Percentiles rank a stretch among this genome's conserved stretches.
Conservation (phyloP, 768 basidiomycete genomes). For the Amanita rimosa region DNA sequence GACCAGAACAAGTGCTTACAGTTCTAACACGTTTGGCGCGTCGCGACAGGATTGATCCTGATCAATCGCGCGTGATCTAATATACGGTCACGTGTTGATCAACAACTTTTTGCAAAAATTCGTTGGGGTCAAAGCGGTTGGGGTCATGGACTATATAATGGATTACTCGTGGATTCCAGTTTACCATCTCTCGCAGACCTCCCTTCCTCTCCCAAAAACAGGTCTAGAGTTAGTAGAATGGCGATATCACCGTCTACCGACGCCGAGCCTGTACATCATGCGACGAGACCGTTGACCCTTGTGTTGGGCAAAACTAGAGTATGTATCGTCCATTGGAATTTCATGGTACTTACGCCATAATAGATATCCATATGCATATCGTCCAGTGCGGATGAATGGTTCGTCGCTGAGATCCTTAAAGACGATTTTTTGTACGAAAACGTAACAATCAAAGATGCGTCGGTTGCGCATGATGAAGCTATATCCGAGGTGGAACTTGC, state of each 20-base stretch:
- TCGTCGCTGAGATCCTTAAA: constrained; percentile 81
- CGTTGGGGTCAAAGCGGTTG: constrained; percentile 32
- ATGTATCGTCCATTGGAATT: constrained; percentile 14
- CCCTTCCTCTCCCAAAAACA: constrained; percentile 11
- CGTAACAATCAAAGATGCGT: constrained; percentile 36
- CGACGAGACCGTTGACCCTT: constrained; percentile 39
- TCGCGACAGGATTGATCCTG: too few species aligned
- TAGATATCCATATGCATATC: constrained; percentile 85
- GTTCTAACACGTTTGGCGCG: too few species aligned
- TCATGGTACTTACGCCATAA: constrained; percentile 4
- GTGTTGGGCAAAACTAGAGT: constrained; percentile 42
- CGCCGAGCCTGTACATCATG: constrained; percentile 20
- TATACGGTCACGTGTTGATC: constrained; percentile 5
- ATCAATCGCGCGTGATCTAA: background rate
- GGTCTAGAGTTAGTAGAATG: constrained; percentile 22
- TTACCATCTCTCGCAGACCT: constrained; percentile 12
- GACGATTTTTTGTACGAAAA: constrained; percentile 76
- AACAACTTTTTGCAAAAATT: constrained; percentile 23
- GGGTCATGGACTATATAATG: constrained; percentile 32
- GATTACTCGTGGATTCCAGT: constrained; percentile 16
- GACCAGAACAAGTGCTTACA: too few species aligned
- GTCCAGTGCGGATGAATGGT: constrained; percentile 77
- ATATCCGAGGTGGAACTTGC: constrained; percentile 71
- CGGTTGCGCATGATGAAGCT: constrained; percentile 38
- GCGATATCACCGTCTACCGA: constrained; percentile 25